A percentile compares a stretch with the other conserved stretches of the same genome.
phyloP scores from a whole-genome alignment of 192 early-diverging fungal species.

The Oehlia diaphana region DNA sequence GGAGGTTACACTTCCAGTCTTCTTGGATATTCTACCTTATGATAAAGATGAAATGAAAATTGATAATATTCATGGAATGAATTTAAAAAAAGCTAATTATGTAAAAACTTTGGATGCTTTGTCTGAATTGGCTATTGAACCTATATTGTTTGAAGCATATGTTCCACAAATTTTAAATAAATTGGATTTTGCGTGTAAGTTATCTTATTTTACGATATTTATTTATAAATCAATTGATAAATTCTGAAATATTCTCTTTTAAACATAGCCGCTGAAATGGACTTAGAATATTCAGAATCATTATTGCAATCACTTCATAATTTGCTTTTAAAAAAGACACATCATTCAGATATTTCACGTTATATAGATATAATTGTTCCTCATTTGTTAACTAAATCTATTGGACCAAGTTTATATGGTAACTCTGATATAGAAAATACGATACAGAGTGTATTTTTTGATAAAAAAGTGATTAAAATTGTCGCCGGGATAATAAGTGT shows the following conservation, averaged over 20 bases:
- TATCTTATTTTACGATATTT: neutral
- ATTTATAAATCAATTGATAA: neutral
- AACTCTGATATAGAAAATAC: conserved; percentile 25
- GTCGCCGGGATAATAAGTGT: conserved; percentile 44
- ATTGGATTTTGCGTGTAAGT: conserved; percentile 40
- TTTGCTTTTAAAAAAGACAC: conserved; percentile 42
- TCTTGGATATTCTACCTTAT: conserved; percentile 58
- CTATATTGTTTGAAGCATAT: conserved; percentile 46
- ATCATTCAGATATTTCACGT: conserved; percentile 43
- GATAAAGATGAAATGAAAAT: conserved; percentile 35
- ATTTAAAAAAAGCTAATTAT: conserved; percentile 32
- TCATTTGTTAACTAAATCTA: conserved; percentile 40
- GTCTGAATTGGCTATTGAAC: conserved; percentile 44
- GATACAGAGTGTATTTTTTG: conserved; percentile 32
- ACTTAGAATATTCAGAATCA: conserved; percentile 46
- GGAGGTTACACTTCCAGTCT: conserved; percentile 50
- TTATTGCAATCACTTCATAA: conserved; percentile 47
- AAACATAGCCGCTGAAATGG: conserved; percentile 24
- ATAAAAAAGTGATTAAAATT: conserved; percentile 38
- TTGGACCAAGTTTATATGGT: conserved; percentile 40
- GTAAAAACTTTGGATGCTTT: conserved; percentile 46
- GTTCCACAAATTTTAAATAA: conserved; percentile 51
- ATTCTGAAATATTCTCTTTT: neutral
- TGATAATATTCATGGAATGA: conserved; percentile 29
- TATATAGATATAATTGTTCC: conserved; percentile 44